Evolutionary conservation across 2,329 filamentous ascomycete species (phyloP).

Genomic region (Ophiostoma ulmi): DNA sequence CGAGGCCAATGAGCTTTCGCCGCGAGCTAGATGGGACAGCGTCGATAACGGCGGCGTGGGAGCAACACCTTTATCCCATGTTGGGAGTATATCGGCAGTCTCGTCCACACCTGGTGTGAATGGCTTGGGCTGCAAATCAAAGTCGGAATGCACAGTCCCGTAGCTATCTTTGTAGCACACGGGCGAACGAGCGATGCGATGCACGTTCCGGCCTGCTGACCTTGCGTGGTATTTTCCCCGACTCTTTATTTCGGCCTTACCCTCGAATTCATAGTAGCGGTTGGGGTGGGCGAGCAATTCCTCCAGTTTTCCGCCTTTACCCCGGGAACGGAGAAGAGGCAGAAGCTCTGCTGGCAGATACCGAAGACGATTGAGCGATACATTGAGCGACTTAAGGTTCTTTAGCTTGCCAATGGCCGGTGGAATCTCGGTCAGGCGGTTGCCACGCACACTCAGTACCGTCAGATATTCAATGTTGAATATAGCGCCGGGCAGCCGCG

Average conservation of each 20-base stretch:
- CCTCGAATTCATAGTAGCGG: constrained; percentile 36
- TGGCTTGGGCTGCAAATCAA: constrained; percentile 14
- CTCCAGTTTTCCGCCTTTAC: constrained; percentile 41
- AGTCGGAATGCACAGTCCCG: constrained; percentile 20
- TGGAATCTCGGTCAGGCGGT: constrained; percentile 57
- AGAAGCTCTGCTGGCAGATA: constrained; percentile 61
- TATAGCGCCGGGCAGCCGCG: constrained; percentile 52
- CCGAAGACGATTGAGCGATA: constrained; percentile 58
- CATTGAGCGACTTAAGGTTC: constrained; percentile 58
- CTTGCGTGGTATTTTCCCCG: background rate
- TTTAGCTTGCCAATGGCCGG: constrained; percentile 52
- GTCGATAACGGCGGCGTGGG: constrained; percentile 20
- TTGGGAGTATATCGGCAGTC: constrained; percentile 17
- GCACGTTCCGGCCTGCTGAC: background rate
- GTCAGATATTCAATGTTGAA: constrained; percentile 59
- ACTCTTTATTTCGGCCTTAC: constrained; percentile 18
- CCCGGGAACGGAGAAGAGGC: constrained; percentile 41
- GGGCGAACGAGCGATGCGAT: constrained; percentile 24
- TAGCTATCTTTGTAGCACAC: constrained; percentile 27
- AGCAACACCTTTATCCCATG: constrained; percentile 21
- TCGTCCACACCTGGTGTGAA: constrained; percentile 4
- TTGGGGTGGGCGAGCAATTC: constrained; percentile 59
- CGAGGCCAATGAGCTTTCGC: background rate
- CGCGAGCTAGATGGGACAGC: background rate
- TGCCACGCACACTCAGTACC: constrained; percentile 61